phyloP scores from a whole-genome alignment of 371 early-diverging fungal species.

The Rhizopus sp. region DNA sequence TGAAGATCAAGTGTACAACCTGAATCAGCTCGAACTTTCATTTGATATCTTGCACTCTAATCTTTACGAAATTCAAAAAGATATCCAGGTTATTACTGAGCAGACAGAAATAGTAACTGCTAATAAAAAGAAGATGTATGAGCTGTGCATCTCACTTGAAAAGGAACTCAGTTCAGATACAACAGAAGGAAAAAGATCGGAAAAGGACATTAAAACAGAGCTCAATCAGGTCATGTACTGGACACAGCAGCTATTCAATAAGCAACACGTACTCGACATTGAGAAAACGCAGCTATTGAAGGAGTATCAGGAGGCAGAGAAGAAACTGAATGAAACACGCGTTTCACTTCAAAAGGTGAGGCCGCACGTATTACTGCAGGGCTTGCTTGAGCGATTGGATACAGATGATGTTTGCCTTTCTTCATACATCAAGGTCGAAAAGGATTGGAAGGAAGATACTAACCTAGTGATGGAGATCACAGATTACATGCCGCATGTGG shows the following conservation, averaged over 20 bases:
- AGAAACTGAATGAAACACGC: conserved; percentile 39
- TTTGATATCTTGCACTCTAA: conserved; percentile 62
- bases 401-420: conserved; percentile 25
- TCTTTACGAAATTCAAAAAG: conserved; percentile 59
- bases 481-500: conserved; percentile 18
- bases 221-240: conserved; percentile 29
- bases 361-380: conserved; percentile 54
- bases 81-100: conserved; percentile 47
- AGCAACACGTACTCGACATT: conserved; percentile 27
- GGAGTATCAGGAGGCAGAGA: conserved; percentile 38
- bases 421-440: conserved; percentile 35
- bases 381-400: conserved; percentile 57
- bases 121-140: conserved; percentile 57
- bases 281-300: conserved; percentile 34
- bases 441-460: conserved; percentile 55
- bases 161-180: conserved; percentile 11
- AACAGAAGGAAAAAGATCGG: conserved; percentile 5
- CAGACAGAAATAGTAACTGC: conserved; percentile 38
- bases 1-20: conserved; percentile 14
- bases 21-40: conserved; percentile 58
- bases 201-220: conserved; percentile 26
- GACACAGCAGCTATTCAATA: conserved; percentile 41
- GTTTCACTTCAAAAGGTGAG: conserved; percentile 45
- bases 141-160: conserved; percentile 49
- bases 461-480: conserved; percentile 44